Evolutionary conservation across 2,329 filamentous ascomycete genomes (phyloP).

Genomic region (Arthroderma uncinatum): DNA sequence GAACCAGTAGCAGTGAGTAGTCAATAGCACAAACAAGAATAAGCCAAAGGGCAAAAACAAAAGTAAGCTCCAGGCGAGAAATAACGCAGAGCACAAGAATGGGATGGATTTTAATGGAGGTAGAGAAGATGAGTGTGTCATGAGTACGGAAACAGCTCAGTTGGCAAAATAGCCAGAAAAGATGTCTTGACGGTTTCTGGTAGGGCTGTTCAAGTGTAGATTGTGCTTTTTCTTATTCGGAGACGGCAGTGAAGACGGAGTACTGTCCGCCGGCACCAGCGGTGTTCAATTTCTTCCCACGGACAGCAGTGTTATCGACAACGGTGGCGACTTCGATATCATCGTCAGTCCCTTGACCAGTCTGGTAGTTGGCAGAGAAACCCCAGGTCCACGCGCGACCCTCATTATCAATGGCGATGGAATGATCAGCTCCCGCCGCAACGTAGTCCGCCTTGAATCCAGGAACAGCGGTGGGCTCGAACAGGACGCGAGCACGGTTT

Average conservation of each 20-base stretch:
- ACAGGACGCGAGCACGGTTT: slow-evolving; percentile 59
- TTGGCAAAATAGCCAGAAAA: background rate
- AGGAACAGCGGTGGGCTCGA: slow-evolving; percentile 51
- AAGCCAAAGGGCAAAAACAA: background rate
- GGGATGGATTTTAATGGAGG: no score
- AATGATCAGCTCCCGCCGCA: slow-evolving; percentile 60
- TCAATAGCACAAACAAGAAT: background rate
- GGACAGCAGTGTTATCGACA: slow-evolving; percentile 75
- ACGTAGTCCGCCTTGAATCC: slow-evolving; percentile 48
- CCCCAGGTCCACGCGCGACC: slow-evolving; percentile 70
- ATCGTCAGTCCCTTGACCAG: slow-evolving; percentile 64
- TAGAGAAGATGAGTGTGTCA: no score
- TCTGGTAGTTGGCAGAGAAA: slow-evolving; percentile 70
- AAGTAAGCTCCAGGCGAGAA: background rate
- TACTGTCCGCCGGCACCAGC: slow-evolving; percentile 84
- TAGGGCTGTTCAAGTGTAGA: background rate
- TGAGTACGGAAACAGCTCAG: background rate
- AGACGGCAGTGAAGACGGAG: slow-evolving; percentile 26
- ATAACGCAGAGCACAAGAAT: background rate
- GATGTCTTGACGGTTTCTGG: background rate
- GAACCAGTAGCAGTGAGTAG: background rate
- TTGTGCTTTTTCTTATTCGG: background rate
- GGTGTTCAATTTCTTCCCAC: slow-evolving; percentile 60
- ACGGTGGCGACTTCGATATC: slow-evolving; percentile 66
- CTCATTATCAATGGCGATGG: slow-evolving; percentile 55